Percentiles rank a stretch among this genome's conserved stretches.
These are phyloP conservation scores for Geotrichum aggregatum DNA, from an alignment of 1,139 yeast species.

Conservation along the genomic window DNA sequence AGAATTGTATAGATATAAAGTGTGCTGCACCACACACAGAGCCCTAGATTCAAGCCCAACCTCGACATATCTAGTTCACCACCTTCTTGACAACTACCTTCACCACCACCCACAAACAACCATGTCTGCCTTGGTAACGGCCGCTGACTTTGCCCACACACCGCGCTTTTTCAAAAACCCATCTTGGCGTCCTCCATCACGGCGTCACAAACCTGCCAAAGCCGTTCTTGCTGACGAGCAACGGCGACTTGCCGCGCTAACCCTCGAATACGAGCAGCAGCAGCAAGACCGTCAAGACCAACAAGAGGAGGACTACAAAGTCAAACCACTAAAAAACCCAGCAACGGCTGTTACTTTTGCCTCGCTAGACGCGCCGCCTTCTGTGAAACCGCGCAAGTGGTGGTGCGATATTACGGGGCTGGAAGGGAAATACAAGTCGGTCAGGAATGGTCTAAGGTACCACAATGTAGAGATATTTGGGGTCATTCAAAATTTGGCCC, in stretches of 20 bases:
- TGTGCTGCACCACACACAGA: too few relatives aligned
- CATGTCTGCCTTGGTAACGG: constrained; percentile 20
- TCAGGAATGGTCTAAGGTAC: constrained; percentile 71
- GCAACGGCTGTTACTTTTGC: constrained; percentile 28
- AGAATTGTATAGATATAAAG: too few relatives aligned
- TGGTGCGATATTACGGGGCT: constrained; percentile 95
- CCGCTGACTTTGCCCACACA: constrained; percentile 30
- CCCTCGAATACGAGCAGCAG: constrained; percentile 6
- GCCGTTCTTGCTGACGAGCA: constrained; percentile 77
- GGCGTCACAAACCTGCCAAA: constrained; percentile 71
- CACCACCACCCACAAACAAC: background rate
- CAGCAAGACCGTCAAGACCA: too few relatives aligned
- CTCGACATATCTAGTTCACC: too few relatives aligned
- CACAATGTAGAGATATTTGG: constrained; percentile 82
- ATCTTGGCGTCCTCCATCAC: constrained; percentile 47
- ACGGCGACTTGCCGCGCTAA: constrained; percentile 45
- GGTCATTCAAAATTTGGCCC: constrained; percentile 72
- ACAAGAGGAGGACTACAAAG: constrained; percentile 36
- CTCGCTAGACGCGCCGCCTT: constrained; percentile 78
- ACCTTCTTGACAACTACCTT: too few relatives aligned
- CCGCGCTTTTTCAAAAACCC: constrained; percentile 53
- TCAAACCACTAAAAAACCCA: background rate
- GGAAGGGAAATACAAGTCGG: constrained; percentile 70
- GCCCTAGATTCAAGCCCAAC: too few relatives aligned
- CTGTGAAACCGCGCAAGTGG: constrained; percentile 70